phyloP scores from a whole-genome alignment of 73 alveolate genomes.

The Symbiodinium pilosum region DNA sequence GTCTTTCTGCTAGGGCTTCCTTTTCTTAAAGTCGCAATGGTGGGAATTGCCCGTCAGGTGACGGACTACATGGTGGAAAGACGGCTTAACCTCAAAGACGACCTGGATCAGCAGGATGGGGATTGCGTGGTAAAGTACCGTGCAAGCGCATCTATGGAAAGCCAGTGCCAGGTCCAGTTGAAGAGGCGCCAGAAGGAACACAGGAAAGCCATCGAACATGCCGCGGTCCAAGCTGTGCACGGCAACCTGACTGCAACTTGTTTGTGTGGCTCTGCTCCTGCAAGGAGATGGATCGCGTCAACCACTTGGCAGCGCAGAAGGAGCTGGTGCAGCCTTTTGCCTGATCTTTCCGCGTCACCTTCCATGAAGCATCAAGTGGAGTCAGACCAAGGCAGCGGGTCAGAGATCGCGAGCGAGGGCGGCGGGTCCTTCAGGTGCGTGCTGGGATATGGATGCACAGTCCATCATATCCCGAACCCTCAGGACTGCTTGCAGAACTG shows the following conservation, averaged over 20 bases:
- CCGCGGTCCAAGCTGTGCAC: neutral
- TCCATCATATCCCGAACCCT: neutral
- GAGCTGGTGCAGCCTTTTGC: constrained; percentile 47
- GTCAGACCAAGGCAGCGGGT: constrained; percentile 16
- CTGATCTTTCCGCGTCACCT: no score
- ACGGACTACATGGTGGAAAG: constrained; percentile 63
- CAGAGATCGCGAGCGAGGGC: constrained; percentile 74
- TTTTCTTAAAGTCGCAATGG: no score
- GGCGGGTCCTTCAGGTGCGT: constrained; percentile 35
- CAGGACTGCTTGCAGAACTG: constrained; percentile 81
- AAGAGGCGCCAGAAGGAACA: constrained; percentile 84
- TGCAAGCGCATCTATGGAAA: no score
- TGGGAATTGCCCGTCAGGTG: constrained; percentile 5
- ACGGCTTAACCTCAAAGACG: constrained; percentile 41
- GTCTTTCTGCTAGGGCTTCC: neutral
- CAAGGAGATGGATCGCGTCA: constrained; percentile 72
- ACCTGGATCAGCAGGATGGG: constrained; percentile 55
- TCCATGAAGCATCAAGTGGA: neutral
- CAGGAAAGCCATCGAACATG: constrained; percentile 76
- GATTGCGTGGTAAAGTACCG: neutral
- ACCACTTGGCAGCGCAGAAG: constrained; percentile 65
- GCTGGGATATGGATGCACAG: neutral
- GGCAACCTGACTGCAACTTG: neutral
- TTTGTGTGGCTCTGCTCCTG: neutral
- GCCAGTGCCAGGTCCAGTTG: constrained; percentile 34